Evolutionary conservation across 345 rosid genomes (phyloP), one percentile per base, ranked within the genome.

Genomic region (Citrus inodora): DNA sequence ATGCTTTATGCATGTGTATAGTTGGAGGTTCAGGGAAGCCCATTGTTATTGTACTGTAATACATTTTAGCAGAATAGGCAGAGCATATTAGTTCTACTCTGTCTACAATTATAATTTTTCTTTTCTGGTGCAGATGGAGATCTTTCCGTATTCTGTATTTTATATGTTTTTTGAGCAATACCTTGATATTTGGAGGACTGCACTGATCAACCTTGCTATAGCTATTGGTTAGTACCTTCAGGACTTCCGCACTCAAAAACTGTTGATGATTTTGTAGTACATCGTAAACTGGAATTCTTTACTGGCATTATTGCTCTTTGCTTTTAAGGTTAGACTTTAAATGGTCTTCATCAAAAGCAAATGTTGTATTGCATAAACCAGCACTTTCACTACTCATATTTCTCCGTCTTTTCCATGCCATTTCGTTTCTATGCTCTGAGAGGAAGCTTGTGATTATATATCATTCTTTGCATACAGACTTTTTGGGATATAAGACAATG

Each of bases 151-250:
- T 78, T 96, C 99, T 4, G 99, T 96, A 30, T 96, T 96, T 79
- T 96, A 96, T 79, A 96, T 96, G 97, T 96, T 89, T 87, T 96
- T 96, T 73, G 99, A 96, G 88, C 99, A 96, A 83, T 96, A 96
- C 84, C 98, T 96, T 80, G 89, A 92, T 81, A 96, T 96, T 85
- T 96, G 99, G 99, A 96, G 74, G 89, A 94, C 93, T 22, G 98
- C 99, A 67, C 75, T 96, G 85, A 89, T 92, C 87, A 94, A 90
- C 88, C 95, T 96, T 72, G 91, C 98, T 35, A 93, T 96, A 78
- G 99, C 99, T 37, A 87, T 96, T 65, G 97, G 99, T 96, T 74
- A 35, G 98, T 92, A 75, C 73, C 65, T 72, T 69, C 32, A 61
- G 13, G 82, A 67, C 42, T 62, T 77, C 42, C 69, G 28, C 67